Evolutionary conservation across 371 early-diverging fungal species (phyloP), one percentile per base, ranked within the genome.

Genomic region (Actinomortierella ambigua): DNA sequence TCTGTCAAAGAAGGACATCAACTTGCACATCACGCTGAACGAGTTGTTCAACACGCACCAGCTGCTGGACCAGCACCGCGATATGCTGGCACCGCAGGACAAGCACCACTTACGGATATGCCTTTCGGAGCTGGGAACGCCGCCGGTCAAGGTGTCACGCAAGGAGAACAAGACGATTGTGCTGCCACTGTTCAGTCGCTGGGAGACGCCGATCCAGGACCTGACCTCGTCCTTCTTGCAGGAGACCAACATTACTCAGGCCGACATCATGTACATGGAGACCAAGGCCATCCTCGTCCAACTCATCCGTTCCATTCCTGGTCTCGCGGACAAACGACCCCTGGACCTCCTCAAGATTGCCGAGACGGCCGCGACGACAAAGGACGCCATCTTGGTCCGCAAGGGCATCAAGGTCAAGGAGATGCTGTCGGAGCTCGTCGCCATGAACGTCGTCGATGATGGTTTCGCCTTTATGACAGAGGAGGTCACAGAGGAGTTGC

Each of bases 221-320:
- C 77, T 83, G 56, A 69, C 63, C 39, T 82, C 83, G 8, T 79
- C 81, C 14, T 78, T 81, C 34, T 88, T 92, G 70, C 89, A 92
- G 8, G 94, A 95, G 73, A 91, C 90, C 58, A 91, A 91, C 55
- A 85, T 95, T 44, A 94, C 95, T 23, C 91, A 93, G 69, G 91
- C 90, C 61, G 98, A 97, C 60, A 91, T 95, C 54, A 81, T 96
- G 75, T 97, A 95, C 68, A 93, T 95, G 88, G 96, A 96, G 75
- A 91, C 96, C 24, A 96, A 96, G 68, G 90, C 97, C 1, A 86
- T 95, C 11, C 89, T 94, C 76, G 96, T 97, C 4, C 96, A 96
- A 69, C 81, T 97, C 26, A 85, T 97, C 26, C 95, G 98, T 66
- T 87, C 90, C 11, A 79, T 91, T 59, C 90, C 93, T 41, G 88